These are phyloP conservation scores for Nannizziopsis arthrosporioides DNA, from an alignment of 2,329 filamentous ascomycete species.

Conservation along the genomic window DNA sequence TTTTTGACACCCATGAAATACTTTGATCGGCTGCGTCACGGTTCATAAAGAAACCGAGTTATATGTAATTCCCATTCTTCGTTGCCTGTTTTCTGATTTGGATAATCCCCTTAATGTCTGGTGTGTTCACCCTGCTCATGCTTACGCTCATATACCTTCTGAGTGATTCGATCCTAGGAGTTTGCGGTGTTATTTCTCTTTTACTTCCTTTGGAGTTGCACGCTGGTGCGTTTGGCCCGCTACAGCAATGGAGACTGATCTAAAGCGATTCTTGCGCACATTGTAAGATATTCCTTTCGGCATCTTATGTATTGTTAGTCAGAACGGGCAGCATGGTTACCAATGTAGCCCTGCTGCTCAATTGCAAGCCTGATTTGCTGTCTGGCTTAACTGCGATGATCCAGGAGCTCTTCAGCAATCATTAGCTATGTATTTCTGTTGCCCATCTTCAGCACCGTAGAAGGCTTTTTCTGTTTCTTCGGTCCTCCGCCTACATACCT, in stretches of 20 bases:
- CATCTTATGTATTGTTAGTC: background rate
- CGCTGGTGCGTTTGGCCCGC: constrained; percentile 7
- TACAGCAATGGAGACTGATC: constrained; percentile 7
- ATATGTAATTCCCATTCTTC: constrained; percentile 4
- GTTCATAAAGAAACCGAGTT: constrained; percentile 3
- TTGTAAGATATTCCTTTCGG: constrained; percentile 6
- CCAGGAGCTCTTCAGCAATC: no score
- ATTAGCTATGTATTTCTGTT: no score
- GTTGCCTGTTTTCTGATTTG: background rate
- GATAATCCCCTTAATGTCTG: constrained; percentile 2
- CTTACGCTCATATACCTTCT: constrained; percentile 1
- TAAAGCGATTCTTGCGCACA: background rate
- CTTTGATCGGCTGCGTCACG: constrained; percentile 1
- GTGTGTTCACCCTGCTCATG: background rate
- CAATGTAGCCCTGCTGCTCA: no score
- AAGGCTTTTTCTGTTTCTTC: no score
- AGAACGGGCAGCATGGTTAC: background rate
- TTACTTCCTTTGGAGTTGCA: constrained; percentile 8
- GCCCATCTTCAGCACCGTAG: no score
- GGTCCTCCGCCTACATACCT: no score
- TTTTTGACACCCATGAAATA: background rate
- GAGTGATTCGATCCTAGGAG: constrained; percentile 12
- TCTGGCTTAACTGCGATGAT: no score
- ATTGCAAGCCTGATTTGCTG: no score
- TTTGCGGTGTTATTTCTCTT: constrained; percentile 1